A percentile compares a stretch with the other conserved stretches of the same genome.
Conservation (phyloP, 208 protist species). For the Wallacemonas collosoma region DNA sequence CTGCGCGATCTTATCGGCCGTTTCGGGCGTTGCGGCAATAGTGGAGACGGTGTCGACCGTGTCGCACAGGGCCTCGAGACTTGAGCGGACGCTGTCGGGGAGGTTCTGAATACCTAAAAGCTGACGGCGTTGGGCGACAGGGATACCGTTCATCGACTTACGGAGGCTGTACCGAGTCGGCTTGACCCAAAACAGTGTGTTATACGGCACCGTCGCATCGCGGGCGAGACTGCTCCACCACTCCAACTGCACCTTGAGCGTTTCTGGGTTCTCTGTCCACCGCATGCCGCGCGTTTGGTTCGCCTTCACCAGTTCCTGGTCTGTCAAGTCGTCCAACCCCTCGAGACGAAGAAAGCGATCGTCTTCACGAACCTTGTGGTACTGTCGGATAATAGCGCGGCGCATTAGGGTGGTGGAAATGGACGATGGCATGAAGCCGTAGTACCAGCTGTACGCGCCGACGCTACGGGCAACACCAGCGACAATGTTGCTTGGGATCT, state of each 20-base stretch:
- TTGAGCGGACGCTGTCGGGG: conserved; percentile 75
- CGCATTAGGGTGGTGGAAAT: conserved; percentile 67
- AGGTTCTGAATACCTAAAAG: conserved; percentile 89
- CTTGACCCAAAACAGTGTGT: conserved; percentile 91
- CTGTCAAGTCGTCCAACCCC: conserved; percentile 74
- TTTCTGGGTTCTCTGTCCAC: conserved; percentile 82
- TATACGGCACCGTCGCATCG: conserved; percentile 84
- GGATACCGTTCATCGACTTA: conserved; percentile 84
- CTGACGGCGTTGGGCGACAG: conserved; percentile 81
- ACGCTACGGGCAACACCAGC: conserved; percentile 65
- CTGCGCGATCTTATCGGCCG: conserved; percentile 72
- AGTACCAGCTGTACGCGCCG: conserved; percentile 81
- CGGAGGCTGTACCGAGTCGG: conserved; percentile 83
- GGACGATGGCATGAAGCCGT: conserved; percentile 61
- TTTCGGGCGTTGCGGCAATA: conserved; percentile 56
- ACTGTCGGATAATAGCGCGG: conserved; percentile 71
- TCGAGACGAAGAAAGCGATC: conserved; percentile 84
- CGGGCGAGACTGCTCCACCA: conserved; percentile 82
- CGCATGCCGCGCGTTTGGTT: conserved; percentile 88
- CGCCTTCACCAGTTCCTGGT: conserved; percentile 83
- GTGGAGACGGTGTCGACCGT: conserved; percentile 69
- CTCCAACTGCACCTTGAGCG: conserved; percentile 86
- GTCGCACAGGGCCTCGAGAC: conserved; percentile 84
- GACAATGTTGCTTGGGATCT: conserved; percentile 75
- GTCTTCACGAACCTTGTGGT: conserved; percentile 80